Evolutionary conservation across 805 yeast genomes (phyloP).

Genomic region (Cyberlindnera veronae): DNA sequence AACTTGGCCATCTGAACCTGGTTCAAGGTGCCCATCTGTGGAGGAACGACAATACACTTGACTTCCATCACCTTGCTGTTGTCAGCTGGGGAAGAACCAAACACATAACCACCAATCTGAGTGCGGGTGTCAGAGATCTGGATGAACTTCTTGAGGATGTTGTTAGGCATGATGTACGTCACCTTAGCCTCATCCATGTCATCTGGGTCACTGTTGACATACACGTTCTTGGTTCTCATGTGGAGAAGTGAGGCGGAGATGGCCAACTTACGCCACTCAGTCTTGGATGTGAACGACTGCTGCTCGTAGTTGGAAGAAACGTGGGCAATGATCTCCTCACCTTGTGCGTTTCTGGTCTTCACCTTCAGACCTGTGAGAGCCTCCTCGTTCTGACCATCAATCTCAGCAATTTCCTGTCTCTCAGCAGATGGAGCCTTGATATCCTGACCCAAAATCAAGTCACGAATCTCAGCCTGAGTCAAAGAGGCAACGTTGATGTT

Average conservation of each 20-base stretch:
- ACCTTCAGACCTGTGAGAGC: slow-evolving; percentile 58
- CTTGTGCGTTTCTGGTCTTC: slow-evolving; percentile 85
- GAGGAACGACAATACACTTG: slow-evolving; percentile 69
- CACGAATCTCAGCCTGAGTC: slow-evolving; percentile 92
- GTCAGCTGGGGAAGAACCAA: slow-evolving; percentile 75
- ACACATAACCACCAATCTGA: slow-evolving; percentile 79
- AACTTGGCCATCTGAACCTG: slow-evolving; percentile 36
- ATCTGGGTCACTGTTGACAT: slow-evolving; percentile 53
- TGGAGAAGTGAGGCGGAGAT: slow-evolving; percentile 71
- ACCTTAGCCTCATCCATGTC: slow-evolving; percentile 53
- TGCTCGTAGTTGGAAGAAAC: slow-evolving; percentile 90
- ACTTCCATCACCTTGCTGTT: slow-evolving; percentile 75
- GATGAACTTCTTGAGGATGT: slow-evolving; percentile 70
- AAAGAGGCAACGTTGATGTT: slow-evolving; percentile 81
- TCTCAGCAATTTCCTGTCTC: slow-evolving; percentile 79
- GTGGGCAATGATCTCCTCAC: slow-evolving; percentile 92
- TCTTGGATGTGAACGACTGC: slow-evolving; percentile 72
- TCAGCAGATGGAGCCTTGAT: slow-evolving; percentile 84
- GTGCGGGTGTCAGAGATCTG: slow-evolving; percentile 76
- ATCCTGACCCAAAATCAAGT: slow-evolving; percentile 91
- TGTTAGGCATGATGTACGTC: slow-evolving; percentile 81
- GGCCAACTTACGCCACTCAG: slow-evolving; percentile 90
- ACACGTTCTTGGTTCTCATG: slow-evolving; percentile 70
- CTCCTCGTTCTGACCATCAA: slow-evolving; percentile 50
- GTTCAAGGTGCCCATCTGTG: slow-evolving; percentile 77